These are phyloP conservation scores for Papiliotrema fonsecae DNA, from an alignment of 1,284 basidiomycete genomes.

Conservation along the genomic window DNA sequence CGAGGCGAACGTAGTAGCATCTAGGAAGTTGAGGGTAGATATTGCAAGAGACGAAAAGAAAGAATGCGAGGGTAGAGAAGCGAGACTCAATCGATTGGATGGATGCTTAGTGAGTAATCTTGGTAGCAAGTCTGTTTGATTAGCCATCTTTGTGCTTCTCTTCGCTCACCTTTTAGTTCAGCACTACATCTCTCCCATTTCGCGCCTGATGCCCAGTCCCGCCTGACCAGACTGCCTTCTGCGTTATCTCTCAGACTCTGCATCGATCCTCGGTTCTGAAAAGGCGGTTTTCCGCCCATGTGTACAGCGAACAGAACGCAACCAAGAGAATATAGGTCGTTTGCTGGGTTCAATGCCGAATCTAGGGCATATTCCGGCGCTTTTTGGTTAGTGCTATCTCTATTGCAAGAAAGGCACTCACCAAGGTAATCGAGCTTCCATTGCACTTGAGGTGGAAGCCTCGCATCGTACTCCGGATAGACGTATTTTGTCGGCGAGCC, in stretches of 20 bases:
- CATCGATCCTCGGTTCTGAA: conserved; percentile 79
- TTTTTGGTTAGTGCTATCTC: conserved; percentile 38
- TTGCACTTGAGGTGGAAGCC: conserved; percentile 75
- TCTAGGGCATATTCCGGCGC: conserved; percentile 95
- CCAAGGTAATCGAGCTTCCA: conserved; percentile 93
- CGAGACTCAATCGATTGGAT: conserved; percentile 66
- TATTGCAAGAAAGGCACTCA: conserved; percentile 48
- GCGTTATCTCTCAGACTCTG: conserved; percentile 73
- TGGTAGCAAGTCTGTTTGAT: conserved; percentile 61
- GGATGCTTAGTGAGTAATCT: conserved; percentile 75
- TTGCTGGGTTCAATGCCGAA: conserved; percentile 74
- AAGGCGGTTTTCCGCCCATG: conserved; percentile 80
- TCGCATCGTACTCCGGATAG: conserved; percentile 80
- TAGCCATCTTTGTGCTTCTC: neutral
- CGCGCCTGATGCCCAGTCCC: conserved; percentile 37
- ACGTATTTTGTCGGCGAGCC: conserved; percentile 76
- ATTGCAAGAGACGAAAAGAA: conserved; percentile 98
- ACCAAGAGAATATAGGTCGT: conserved; percentile 92
- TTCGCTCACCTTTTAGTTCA: conserved; percentile 40
- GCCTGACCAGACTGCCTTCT: conserved; percentile 51
- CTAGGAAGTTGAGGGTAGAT: conserved; percentile 92
- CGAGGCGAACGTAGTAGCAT: conserved; percentile 88
- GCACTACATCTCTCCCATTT: conserved; percentile 40
- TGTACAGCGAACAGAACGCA: conserved; percentile 87
- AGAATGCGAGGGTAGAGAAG: conserved; percentile 69